Base-by-base conservation (phyloP, 495 filamentous ascomycete species). In the Neurospora discreta region DNA sequence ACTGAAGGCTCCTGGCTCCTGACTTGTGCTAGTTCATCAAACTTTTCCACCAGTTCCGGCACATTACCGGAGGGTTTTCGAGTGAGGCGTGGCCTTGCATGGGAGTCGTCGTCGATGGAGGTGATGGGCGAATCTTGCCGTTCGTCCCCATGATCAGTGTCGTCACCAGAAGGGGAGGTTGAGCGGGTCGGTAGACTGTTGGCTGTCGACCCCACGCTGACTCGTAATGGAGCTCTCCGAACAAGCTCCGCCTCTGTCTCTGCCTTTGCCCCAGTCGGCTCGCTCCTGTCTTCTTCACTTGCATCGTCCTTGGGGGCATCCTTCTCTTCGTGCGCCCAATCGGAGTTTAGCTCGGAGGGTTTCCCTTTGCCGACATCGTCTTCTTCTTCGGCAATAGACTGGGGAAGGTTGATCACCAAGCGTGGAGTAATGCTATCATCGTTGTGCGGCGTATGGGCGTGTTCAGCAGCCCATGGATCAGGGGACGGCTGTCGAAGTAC, bases 61-160 rank as follows among this genome's bases (percentile, higher is more conserved):
- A 85, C 81, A 68, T 84, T 86, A 4, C 80, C 75, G 16, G 83
- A 84, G 2, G 58, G 73, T 44, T 78, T 78, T 30, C 77, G 75
- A 39, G 75, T 71, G 0, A 77, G 70, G 5, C 76, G 74, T 18
- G 79, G 73, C 3, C 78, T 79, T 33, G 70, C 70, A 43, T 74
- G 81, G 9, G 79, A 77, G 23, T 86, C 85, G 33, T 87, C 85
- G 69, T 87, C 85, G 43, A 86, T 79, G n/a, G 85, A 85, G 2
- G 85, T 86, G n/a, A 85, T 79, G 8, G 85, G 85, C 0, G 85
- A 87, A 39, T 86, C 84, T 72, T 82, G 81, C 3, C 73, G 75
- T 1, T 79, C 79, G 36, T 79, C 75, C 33, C 79, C 79, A 40
- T 77, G 78, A 41, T 80, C 81, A 40, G 82, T 86, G 20, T 81